Percentiles rank a stretch among this genome's conserved stretches.
phyloP scores from a whole-genome alignment of 1,284 basidiomycete species.

The Singerocomus rubriflavus region DNA sequence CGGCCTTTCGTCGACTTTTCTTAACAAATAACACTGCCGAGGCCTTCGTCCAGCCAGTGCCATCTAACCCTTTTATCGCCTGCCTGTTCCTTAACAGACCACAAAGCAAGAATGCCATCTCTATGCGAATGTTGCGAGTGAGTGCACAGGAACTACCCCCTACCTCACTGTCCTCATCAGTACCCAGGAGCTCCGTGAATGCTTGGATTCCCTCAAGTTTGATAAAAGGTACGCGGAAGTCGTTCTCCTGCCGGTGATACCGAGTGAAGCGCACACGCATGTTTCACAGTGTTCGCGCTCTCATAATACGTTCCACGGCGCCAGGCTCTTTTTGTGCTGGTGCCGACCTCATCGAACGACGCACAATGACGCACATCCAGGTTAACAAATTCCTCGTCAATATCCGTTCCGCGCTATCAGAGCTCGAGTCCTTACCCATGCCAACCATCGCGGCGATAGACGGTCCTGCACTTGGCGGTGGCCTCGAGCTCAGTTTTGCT shows the following conservation, averaged over 20 bases:
- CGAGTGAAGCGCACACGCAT: slow-evolving; percentile 2
- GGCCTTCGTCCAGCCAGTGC: slow-evolving; percentile 55
- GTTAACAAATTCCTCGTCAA: slow-evolving; percentile 79
- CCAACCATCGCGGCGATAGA: slow-evolving; percentile 93
- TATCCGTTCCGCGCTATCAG: slow-evolving; percentile 69
- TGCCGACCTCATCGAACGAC: slow-evolving; percentile 86
- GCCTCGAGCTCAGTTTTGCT: slow-evolving; percentile 82
- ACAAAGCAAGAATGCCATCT: slow-evolving; percentile 88
- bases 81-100: slow-evolving; percentile 77
- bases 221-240: slow-evolving; percentile 55
- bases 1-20: slow-evolving; percentile 16
- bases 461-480: slow-evolving; percentile 90
- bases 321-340: slow-evolving; percentile 88
- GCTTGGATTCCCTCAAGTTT: slow-evolving; percentile 64
- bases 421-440: slow-evolving; percentile 77
- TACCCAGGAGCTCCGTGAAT: slow-evolving; percentile 66
- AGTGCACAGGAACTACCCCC: slow-evolving; percentile 11
- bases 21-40: slow-evolving; percentile 33
- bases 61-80: slow-evolving; percentile 51
- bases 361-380: slow-evolving; percentile 72
- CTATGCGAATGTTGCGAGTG: slow-evolving; percentile 68
- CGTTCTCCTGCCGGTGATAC: not conserved
- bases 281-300: slow-evolving; percentile 58
- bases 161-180: slow-evolving; percentile 5
- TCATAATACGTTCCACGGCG: slow-evolving; percentile 76